phyloP scores from a whole-genome alignment of 306 rosid species.

The Delonix regia region DNA sequence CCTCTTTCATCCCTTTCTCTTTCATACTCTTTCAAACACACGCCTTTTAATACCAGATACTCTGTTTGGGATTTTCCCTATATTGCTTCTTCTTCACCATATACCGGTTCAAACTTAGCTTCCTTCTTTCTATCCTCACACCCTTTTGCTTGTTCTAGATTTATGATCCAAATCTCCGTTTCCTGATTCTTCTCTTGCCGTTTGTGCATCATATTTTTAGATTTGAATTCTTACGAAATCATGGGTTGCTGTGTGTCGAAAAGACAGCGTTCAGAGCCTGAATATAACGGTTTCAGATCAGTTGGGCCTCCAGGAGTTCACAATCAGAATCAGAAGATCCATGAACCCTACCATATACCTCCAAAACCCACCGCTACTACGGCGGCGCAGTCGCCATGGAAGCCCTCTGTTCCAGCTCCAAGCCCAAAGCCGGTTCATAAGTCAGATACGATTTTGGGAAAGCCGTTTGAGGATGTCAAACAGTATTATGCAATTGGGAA shows the following conservation, averaged over 20 bases:
- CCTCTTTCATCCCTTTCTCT: constrained; percentile 1
- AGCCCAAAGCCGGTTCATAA: constrained; percentile 47
- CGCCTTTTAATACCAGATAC: not conserved
- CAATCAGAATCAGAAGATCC: constrained; percentile 46
- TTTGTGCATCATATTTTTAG: not conserved
- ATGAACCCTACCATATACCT: constrained; percentile 44
- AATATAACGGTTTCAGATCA: constrained; percentile 49
- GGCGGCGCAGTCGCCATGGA: constrained; percentile 33
- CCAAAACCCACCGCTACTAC: constrained; percentile 35
- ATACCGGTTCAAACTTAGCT: constrained; percentile 22
- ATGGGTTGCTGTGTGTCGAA: constrained; percentile 74
- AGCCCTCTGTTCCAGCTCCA: constrained; percentile 36
- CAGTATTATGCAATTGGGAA: constrained; percentile 62
- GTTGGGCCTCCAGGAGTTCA: constrained; percentile 35
- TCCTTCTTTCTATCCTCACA: not conserved
- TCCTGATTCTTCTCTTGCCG: constrained; percentile 7
- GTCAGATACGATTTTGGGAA: constrained; percentile 64
- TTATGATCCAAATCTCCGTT: not conserved
- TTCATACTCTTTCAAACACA: constrained; percentile 27
- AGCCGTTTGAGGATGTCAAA: constrained; percentile 74
- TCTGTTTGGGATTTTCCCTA: constrained; percentile 28
- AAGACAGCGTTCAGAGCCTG: constrained; percentile 40
- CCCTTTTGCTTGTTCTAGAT: not conserved
- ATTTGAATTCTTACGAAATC: constrained; percentile 17
- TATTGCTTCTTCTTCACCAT: constrained; percentile 12